Conservation (phyloP, 108 stramenopile species). For the Cyclotella choctawhatcheeana region DNA sequence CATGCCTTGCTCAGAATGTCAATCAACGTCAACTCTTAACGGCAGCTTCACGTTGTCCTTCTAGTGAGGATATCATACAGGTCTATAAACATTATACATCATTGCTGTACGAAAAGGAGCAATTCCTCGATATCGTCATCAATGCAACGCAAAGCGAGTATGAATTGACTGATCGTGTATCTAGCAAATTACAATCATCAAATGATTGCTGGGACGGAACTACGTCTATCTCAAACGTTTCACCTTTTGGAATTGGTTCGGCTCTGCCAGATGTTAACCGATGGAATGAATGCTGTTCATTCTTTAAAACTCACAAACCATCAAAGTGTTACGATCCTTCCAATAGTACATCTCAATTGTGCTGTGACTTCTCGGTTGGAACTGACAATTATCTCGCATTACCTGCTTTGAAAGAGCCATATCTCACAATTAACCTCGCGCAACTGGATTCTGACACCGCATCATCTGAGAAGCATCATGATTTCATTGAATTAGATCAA, state of each 20-base stretch:
- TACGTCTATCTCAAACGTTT: background rate
- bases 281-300: conserved; percentile 46
- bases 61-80: background rate
- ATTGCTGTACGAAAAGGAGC: background rate
- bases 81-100: background rate
- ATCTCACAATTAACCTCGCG: conserved; percentile 17
- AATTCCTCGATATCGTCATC: conserved; percentile 6
- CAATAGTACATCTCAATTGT: conserved; percentile 6
- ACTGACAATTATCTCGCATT: conserved; percentile 35
- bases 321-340: conserved; percentile 28
- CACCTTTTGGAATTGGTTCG: background rate
- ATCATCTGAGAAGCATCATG: too few relatives aligned
- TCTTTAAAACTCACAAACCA: conserved; percentile 7
- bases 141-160: background rate
- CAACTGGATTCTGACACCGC: background rate
- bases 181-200: background rate
- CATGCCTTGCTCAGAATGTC: background rate
- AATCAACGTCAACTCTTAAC: background rate
- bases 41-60: background rate
- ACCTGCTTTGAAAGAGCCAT: conserved; percentile 48
- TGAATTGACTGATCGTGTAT: background rate
- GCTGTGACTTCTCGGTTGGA: conserved; percentile 33
- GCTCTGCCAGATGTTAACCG: background rate
- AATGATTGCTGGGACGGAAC: conserved; percentile 15
- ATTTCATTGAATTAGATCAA: conserved; percentile 54